Evolutionary conservation across 148 eudicot species (phyloP).

Genomic region (Vaccinium macrocarpon): DNA sequence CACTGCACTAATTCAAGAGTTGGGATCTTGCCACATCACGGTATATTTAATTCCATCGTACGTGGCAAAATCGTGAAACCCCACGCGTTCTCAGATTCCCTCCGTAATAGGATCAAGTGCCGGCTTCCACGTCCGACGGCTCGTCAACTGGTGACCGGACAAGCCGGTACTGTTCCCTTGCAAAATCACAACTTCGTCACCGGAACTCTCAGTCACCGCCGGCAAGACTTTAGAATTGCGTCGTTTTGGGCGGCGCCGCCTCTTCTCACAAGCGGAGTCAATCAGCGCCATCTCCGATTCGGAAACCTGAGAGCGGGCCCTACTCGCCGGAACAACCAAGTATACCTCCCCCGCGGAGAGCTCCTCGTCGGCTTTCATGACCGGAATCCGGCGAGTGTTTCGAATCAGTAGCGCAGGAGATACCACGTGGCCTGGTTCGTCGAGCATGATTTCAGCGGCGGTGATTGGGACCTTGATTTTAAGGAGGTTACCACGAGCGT

Average conservation of each 20-base stretch:
- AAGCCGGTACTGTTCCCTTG: slow-evolving; percentile 11
- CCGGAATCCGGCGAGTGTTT: slow-evolving; percentile 22
- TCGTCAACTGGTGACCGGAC: slow-evolving; percentile 17
- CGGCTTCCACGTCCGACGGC: slow-evolving; percentile 33
- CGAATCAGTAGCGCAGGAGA: slow-evolving; percentile 23
- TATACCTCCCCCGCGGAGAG: slow-evolving; percentile 31
- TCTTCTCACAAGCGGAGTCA: slow-evolving; percentile 15
- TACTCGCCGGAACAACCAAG: slow-evolving; percentile 33
- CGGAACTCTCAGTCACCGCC: slow-evolving; percentile 4
- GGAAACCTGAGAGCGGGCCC: slow-evolving; percentile 28
- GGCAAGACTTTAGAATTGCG: slow-evolving; percentile 35
- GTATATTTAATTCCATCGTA: neutral
- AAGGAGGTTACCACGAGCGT: slow-evolving; percentile 7
- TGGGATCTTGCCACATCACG: neutral
- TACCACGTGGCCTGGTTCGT: slow-evolving; percentile 33
- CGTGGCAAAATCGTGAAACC: neutral
- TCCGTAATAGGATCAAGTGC: slow-evolving; percentile 40
- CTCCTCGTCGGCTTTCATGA: slow-evolving; percentile 33
- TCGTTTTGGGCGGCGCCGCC: slow-evolving; percentile 7
- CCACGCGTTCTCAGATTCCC: slow-evolving; percentile 9
- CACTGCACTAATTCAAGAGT: neutral
- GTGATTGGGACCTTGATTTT: slow-evolving; percentile 25
- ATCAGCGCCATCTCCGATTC: slow-evolving; percentile 25
- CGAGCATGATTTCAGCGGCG: slow-evolving; percentile 45
- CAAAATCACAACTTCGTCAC: slow-evolving; percentile 12